These are phyloP conservation scores for Agaricus subrufescens DNA, from an alignment of 768 basidiomycete genomes.

Conservation along the genomic window DNA sequence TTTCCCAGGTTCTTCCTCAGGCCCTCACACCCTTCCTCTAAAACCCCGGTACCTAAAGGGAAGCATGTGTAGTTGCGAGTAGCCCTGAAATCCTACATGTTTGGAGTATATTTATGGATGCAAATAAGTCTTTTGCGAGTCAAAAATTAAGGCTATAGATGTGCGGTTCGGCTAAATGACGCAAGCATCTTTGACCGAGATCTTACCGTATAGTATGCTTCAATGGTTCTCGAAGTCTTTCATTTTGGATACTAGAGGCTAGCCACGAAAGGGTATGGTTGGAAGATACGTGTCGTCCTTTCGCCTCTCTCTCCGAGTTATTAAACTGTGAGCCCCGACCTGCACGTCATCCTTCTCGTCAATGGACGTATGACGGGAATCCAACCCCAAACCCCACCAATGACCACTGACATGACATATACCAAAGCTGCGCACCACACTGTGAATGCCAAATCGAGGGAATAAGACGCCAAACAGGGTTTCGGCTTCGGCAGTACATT, in stretches of 20 bases:
- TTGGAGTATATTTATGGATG: too few relatives aligned
- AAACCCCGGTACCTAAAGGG: background rate
- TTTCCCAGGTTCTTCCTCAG: slow-evolving; percentile 50
- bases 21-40: slow-evolving; percentile 47
- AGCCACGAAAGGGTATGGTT: background rate
- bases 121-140: too few relatives aligned
- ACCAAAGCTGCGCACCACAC: background rate
- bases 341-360: background rate
- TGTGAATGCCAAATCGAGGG: background rate
- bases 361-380: background rate
- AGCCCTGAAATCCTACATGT: too few relatives aligned
- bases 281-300: background rate
- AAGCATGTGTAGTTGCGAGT: too few relatives aligned
- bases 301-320: slow-evolving; percentile 1
- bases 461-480: slow-evolving; percentile 2
- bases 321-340: background rate
- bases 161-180: too few relatives aligned
- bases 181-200: too few relatives aligned
- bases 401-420: slow-evolving; percentile 2
- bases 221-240: too few relatives aligned
- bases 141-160: too few relatives aligned
- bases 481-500: background rate
- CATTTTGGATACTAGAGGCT: background rate
- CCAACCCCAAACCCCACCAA: background rate
- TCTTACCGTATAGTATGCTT: too few relatives aligned